Evolutionary conservation across 164 flowering plant genomes (phyloP), one percentile per base, ranked within the genome.

Genomic region (Liquidambar formosana): DNA sequence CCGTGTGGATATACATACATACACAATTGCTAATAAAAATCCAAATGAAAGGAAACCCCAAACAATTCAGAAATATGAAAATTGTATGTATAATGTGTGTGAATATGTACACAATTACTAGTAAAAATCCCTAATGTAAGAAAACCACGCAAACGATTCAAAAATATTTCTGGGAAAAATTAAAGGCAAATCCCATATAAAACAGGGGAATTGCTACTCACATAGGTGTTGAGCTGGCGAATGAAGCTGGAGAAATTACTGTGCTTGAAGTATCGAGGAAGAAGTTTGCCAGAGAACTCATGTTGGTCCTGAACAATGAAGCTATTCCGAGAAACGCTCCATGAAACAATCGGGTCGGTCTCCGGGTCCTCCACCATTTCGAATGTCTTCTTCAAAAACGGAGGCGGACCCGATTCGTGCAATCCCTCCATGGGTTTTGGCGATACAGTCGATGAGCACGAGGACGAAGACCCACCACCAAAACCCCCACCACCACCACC

Each of bases 191-290:
- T 2, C 41, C 41, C 41, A 33, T 33, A 6, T 33, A 33, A 33
- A 48, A 15, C 21, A 5, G 25, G 8, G 10, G 14, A 41, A 5
- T 15, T 53, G 38, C 5, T 52, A 73, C 91, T 81, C 54, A 90
- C 96, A 72, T 90, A 90, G 28, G 93, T 88, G 69, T 88, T 90
- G 73, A 90, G 90, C 76, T 88, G 93, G 61, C 93, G 87, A 56
- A 90, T 72, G 78, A 90, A 90, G 85, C 93, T 90, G 47, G 90
- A 86, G 86, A 88, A 88, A 65, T 90, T 90, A 27, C 65, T 71
- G 79, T 91, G 96, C 87, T 91, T 91, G 85, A 91, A 91, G 72
- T 81, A 82, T 49, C 70, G 80, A 57, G 92, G 96, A 46, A 91
- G 86, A 22, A 91, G 75, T 44, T 28, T 65, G 21, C 59, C 60